Evolutionary conservation across 2,329 filamentous ascomycete genomes (phyloP).

Genomic region (Cladophialophora psammophila): DNA sequence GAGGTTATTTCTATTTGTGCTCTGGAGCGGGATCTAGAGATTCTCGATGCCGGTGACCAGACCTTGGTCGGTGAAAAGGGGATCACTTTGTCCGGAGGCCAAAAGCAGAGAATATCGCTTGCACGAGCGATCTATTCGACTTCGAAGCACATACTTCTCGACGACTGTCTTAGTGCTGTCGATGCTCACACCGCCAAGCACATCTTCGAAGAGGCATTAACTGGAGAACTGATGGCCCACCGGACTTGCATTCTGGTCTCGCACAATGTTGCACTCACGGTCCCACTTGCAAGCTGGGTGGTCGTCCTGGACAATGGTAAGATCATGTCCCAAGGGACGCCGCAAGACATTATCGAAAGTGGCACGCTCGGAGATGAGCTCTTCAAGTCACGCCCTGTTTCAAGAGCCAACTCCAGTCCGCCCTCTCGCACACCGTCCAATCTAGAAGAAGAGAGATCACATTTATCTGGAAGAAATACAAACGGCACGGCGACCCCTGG

Average conservation of each 20-base stretch:
- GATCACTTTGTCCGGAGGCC: slow-evolving; percentile 92
- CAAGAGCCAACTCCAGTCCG: slow-evolving; percentile 72
- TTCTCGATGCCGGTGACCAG: slow-evolving; percentile 89
- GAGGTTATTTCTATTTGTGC: slow-evolving; percentile 91
- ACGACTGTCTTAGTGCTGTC: slow-evolving; percentile 95
- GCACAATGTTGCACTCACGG: slow-evolving; percentile 89
- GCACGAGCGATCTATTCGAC: slow-evolving; percentile 98
- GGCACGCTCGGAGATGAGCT: slow-evolving; percentile 89
- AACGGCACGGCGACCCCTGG: slow-evolving; percentile 43
- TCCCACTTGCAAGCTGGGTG: slow-evolving; percentile 79
- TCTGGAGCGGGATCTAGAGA: slow-evolving; percentile 87
- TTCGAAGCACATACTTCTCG: slow-evolving; percentile 86
- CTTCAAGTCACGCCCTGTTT: slow-evolving; percentile 74
- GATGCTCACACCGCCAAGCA: slow-evolving; percentile 98
- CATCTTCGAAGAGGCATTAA: slow-evolving; percentile 94
- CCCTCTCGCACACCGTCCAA: slow-evolving; percentile 81
- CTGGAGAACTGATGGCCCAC: slow-evolving; percentile 83
- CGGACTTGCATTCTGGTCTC: slow-evolving; percentile 95
- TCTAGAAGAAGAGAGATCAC: slow-evolving; percentile 68
- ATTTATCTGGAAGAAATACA: slow-evolving; percentile 60
- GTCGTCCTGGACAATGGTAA: slow-evolving; percentile 89
- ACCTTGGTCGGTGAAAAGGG: slow-evolving; percentile 97
- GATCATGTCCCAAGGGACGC: slow-evolving; percentile 75
- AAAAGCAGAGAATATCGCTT: slow-evolving; percentile 96
- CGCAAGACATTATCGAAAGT: slow-evolving; percentile 80